phyloP scores from a whole-genome alignment of 2,329 filamentous ascomycete genomes.

The Trichoderma oligosporum region DNA sequence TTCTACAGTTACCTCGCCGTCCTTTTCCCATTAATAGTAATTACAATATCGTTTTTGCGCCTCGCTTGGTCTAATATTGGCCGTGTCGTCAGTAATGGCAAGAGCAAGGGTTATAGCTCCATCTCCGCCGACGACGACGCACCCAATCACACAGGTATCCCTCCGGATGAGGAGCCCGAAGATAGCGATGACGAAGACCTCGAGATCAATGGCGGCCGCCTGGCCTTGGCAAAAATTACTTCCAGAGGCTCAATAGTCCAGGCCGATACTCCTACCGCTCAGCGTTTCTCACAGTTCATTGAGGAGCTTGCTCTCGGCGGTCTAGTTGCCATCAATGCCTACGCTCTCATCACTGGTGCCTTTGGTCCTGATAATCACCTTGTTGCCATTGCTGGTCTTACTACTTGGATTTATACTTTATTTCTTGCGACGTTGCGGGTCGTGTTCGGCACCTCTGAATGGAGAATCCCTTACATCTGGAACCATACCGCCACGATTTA shows the following conservation, averaged over 20 bases:
- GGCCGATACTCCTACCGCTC: conserved; percentile 70
- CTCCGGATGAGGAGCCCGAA: conserved; percentile 41
- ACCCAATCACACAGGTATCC: conserved; percentile 51
- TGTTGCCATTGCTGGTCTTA: conserved; percentile 62
- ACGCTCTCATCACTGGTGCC: conserved; percentile 57
- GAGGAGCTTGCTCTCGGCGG: conserved; percentile 74
- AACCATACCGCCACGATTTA: conserved; percentile 90
- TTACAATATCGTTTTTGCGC: conserved; percentile 65
- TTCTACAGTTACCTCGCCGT: conserved; percentile 51
- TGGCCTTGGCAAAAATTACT: conserved; percentile 56
- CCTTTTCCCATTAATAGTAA: conserved; percentile 69
- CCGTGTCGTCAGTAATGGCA: conserved; percentile 49
- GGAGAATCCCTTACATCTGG: conserved; percentile 72
- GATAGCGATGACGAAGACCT: conserved; percentile 58
- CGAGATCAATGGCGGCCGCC: conserved; percentile 54
- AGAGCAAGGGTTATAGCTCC: conserved; percentile 53
- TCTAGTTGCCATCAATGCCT: conserved; percentile 65
- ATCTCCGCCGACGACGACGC: conserved; percentile 45
- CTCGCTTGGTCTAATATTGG: conserved; percentile 57
- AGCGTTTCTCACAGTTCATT: conserved; percentile 64
- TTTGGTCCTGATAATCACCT: conserved; percentile 56
- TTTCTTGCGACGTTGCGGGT: conserved; percentile 70
- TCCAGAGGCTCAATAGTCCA: conserved; percentile 64
- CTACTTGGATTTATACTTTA: conserved; percentile 78
- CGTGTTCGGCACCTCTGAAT: conserved; percentile 61